Evolutionary conservation across 129 eudicot genomes (phyloP), one percentile per base, ranked within the genome.

Genomic region (Centrapalus pauciflorus): DNA sequence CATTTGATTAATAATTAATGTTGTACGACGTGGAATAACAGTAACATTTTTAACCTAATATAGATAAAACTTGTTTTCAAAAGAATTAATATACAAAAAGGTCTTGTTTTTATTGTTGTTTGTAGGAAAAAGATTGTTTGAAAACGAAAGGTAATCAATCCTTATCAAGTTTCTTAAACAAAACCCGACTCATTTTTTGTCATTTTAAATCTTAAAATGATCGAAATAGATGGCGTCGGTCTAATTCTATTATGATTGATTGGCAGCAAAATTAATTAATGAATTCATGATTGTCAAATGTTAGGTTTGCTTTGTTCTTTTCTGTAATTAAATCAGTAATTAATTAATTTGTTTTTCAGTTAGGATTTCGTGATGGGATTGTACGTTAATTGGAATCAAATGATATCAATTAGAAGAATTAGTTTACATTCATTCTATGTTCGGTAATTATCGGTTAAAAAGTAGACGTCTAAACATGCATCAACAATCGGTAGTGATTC

Each of bases 81-180:
- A 57, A 13, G 2, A 57, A 29, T 2, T 29, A 28, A 57, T 14
- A 28, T 14, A 28, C 43, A 29, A 30, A 55, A 57, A 57, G 13
- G 64, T 24, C 13, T 55, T 55, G 61, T 55, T 55, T 30, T 30
- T 57, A n/a, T 57, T 30, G 64, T 57, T 57, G 64, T 57, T 28
- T 16, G 14, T 16, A 16, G n/a, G 43, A 3, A 29, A 30, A 30
- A 45, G 3, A 0, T 25, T 55, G 35, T 55, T 55, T 4, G 34
- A 55, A 55, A 57, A 30, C 13, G 7, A 57, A 57, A 2, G 43
- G n/a, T n/a, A n/a, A n/a, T n/a, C 20, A 16, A 57, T 57, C 64
- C 64, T 30, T 57, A 57, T 57, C 43, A 55, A 13, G 63, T 57
- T 29, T 29, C 19, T 57, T n/a, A 57, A 30, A 57, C 64, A 30